Evolutionary conservation across 768 basidiomycete species (phyloP).

Genomic region (Leccinum variicolor): DNA sequence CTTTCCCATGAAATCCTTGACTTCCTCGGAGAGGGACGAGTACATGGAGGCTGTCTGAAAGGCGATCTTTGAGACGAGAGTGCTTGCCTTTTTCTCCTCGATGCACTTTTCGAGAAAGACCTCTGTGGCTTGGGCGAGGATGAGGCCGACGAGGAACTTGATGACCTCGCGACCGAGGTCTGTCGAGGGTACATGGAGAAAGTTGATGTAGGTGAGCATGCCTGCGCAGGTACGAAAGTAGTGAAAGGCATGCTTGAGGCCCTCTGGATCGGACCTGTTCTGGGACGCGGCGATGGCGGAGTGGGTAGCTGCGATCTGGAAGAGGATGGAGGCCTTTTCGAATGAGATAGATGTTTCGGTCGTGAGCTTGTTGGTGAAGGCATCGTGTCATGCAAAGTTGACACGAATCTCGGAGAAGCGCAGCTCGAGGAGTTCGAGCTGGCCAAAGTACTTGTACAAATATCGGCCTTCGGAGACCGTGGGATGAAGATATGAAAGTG

Average conservation of each 20-base stretch:
- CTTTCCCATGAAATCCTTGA: constrained; percentile 95
- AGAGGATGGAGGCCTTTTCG: constrained; percentile 96
- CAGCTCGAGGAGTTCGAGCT: constrained; percentile 94
- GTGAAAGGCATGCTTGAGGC: constrained; percentile 89
- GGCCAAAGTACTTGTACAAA: constrained; percentile 99
- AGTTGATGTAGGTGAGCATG: constrained; percentile 99
- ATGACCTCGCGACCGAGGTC: constrained; percentile 93
- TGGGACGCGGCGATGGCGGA: constrained; percentile 87
- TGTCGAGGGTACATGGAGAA: constrained; percentile 94
- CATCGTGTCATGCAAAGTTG: constrained; percentile 95
- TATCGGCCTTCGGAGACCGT: too few relatives aligned
- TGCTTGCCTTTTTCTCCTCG: constrained; percentile 85
- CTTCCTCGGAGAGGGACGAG: constrained; percentile 78
- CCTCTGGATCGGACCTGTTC: constrained; percentile 85
- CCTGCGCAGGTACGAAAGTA: constrained; percentile 89
- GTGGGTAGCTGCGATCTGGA: constrained; percentile 93
- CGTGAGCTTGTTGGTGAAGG: constrained; percentile 91
- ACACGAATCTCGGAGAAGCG: constrained; percentile 96
- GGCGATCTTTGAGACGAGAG: constrained; percentile 80
- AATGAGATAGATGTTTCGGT: constrained; percentile 96
- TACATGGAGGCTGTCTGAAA: constrained; percentile 84
- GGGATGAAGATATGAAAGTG: too few relatives aligned
- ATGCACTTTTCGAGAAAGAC: constrained; percentile 93
- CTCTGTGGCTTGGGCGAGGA: constrained; percentile 92
- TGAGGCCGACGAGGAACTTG: constrained; percentile 86